Conservation (phyloP, 148 eudicot genomes). For the Vaccinium vitisidaea region DNA sequence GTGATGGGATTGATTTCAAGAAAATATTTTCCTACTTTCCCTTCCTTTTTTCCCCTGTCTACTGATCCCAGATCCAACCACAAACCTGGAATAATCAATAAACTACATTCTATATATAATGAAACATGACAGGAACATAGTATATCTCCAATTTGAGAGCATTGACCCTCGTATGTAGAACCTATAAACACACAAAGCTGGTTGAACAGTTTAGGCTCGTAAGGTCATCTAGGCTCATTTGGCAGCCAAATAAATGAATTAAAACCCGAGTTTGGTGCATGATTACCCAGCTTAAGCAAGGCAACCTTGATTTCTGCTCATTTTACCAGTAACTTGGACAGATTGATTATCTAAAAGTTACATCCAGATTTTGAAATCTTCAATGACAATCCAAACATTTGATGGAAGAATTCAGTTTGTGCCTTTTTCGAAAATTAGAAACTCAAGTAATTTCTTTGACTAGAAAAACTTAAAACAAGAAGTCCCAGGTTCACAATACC, state of each 20-base stretch:
- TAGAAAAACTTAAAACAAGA: neutral
- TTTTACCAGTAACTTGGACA: neutral
- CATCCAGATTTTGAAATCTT: neutral
- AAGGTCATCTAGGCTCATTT: slow-evolving; percentile 16
- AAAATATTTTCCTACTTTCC: neutral
- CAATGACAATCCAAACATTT: neutral
- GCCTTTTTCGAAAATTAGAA: neutral
- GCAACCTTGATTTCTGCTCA: neutral
- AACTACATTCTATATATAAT: neutral
- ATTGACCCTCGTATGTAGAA: neutral
- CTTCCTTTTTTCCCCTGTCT: neutral
- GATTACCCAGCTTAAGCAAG: slow-evolving; percentile 11
- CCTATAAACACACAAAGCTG: neutral
- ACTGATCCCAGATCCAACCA: neutral
- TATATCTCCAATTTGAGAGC: neutral
- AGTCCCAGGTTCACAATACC: neutral
- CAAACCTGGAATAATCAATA: neutral
- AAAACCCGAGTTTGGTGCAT: neutral
- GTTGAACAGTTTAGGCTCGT: neutral
- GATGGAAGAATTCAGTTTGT: neutral
- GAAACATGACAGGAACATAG: neutral
- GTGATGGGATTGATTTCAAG: neutral
- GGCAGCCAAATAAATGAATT: slow-evolving; percentile 5
- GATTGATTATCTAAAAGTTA: neutral
- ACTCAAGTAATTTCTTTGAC: neutral